Base-by-base conservation (phyloP, 2,329 filamentous ascomycete species). In the Colletotrichum abscissum region DNA sequence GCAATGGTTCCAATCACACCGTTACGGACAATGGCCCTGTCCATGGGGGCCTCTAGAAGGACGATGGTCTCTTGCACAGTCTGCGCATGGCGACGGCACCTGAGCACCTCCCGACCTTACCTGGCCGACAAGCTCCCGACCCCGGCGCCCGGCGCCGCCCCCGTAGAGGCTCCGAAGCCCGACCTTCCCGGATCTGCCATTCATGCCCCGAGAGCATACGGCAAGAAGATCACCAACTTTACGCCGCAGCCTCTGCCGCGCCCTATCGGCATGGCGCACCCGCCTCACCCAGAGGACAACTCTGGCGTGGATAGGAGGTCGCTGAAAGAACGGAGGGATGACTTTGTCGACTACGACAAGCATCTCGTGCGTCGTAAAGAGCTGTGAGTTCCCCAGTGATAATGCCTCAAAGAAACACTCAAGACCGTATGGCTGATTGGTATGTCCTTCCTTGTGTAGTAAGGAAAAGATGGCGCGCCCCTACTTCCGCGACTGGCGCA, bases 401-500 rank as follows among this genome's bases (percentile, higher is more conserved):
- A 30, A 49, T 49, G 19, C 42, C 16, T 19, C n/a, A 11, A 8
- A 49, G 42, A 9, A n/a, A n/a, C 7, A n/a, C 8, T 7, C 6
- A n/a, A n/a, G 42, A n/a, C 5, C 4, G 7, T 3, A n/a, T 49
- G 7, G 42, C 42, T 49, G 7, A 49, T 49, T 49, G 19, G 7
- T 8, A 8, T 46, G 22, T 22, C 42, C 28, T 12, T 26, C 22
- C 65, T 30, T 26, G 69, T 57, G 26, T 76, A 94, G 92, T 67
- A 94, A 94, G 57, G 88, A 90, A 76, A 91, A 95, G 81, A 92
- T 97, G 79, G 87, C 92, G 24, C 94, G 94, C 72, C 95, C 96
- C 2, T 99, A 99, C 84, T 99, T 98, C 86, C 93, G 95, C 82
- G 96, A 99, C 87, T 98, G 95, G 93, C 91, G 90, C 73, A 97